Evolutionary conservation across 2,329 filamentous ascomycete genomes (phyloP), one percentile per base, ranked within the genome.

Genomic region (Pyricularia pennisetigena): DNA sequence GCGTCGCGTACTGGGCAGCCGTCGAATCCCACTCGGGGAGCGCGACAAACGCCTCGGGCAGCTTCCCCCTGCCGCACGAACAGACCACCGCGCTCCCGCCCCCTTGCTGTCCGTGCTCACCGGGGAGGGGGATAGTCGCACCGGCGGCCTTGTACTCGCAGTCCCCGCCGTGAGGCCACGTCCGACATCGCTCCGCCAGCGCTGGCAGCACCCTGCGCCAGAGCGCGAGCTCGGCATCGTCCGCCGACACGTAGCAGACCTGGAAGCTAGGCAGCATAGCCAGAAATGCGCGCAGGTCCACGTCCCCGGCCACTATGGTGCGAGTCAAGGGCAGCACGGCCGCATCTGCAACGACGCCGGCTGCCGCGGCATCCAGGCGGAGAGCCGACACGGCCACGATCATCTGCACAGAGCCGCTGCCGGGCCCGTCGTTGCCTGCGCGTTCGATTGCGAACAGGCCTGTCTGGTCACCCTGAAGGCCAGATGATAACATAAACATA

Each of bases 161-260:
- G 2, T 16, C 65, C 28, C 20, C 20, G 7, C 69, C 69, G 71
- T 85, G 83, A 2, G 69, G 71, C 81, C 82, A 84, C 4, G 79
- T 81, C n/a, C 83, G 79, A 70, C 81, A 83, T 32, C 83, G 76
- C 74, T 85, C 83, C 1, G 74, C 81, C 65, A 83, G 70, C 0
- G 79, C 76, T 0, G 82, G 82, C 3, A 85, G 72, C 1, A 74
- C 68, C 54, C 74, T 77, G 71, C 83, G 83, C 83, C 82, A 85
- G 10, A 83, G 75, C 1, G 83, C 75, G 2, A 92, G 77, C 54
- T 90, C 89, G n/a, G 80, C 83, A 12, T 86, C 84, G 30, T 82
- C 76, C 4, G 83, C 78, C 0, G 67, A 73, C n/a, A 81, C 71
- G 12, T 73, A 76, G 70, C 76, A 76, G 68, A 78, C 75, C 64